Base-by-base conservation (phyloP, 768 basidiomycete genomes). In the Hebeloma cylindrosporum region DNA sequence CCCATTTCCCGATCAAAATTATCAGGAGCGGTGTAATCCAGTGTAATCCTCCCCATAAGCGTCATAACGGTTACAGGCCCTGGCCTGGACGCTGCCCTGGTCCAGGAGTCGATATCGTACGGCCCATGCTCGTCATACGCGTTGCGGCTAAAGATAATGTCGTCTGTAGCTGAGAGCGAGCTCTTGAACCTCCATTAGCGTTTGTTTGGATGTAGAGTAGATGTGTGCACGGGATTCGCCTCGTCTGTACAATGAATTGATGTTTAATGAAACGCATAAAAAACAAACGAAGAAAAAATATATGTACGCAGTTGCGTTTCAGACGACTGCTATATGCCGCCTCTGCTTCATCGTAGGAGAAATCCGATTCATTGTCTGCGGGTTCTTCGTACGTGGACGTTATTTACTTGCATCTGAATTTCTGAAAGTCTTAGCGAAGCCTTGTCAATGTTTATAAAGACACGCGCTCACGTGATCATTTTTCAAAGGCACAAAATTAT, bases 371-470 rank as follows among this genome's bases (percentile, higher is more conserved):
- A 43, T 91, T 80, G 16, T 90, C 93, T 1, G 73, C 88, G 2
- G 90, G 85, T 61, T 98, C 95, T 65, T 98, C 95, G 59, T 98
- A n/a, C 95, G 53, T 93, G 82, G 7, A 93, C 74, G 60, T 97
- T 98, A n/a, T n/a, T n/a, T n/a, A 58, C 88, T 92, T 16, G 95
- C 95, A 55, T 98, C 95, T 52, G 88, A 92, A 31, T 93, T 95
- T 60, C 84, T 93, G 50, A 80, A 61, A 13, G 68, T 72, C 47
- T 78, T 77, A n/a, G n/a, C n/a, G n/a, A n/a, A n/a, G n/a, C n/a
- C n/a, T n/a, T n/a, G n/a, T n/a, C n/a, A n/a, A n/a, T n/a, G n/a
- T n/a, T n/a, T n/a, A n/a, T n/a, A n/a, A n/a, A n/a, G n/a, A n/a
- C n/a, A n/a, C n/a, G n/a, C n/a, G n/a, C n/a, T n/a, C n/a, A n/a